A percentile compares a stretch with the other conserved stretches of the same genome.
Conservation (phyloP, 352 stramenopile genomes). For the Pilasporangium apinafurcum region DNA sequence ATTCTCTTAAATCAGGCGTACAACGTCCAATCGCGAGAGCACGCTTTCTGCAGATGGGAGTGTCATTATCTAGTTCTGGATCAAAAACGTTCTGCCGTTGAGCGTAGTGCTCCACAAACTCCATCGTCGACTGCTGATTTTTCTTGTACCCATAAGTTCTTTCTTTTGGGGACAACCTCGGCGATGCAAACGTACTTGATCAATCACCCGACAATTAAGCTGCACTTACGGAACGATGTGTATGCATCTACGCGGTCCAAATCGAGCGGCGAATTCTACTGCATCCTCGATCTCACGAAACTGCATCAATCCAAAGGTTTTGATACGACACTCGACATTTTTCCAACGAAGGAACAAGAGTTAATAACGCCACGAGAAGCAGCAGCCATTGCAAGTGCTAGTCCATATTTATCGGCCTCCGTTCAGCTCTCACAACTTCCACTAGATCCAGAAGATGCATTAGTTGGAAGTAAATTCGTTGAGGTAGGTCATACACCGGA, state of each 20-base stretch:
- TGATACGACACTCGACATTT: conserved; percentile 49
- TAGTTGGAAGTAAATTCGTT: conserved; percentile 31
- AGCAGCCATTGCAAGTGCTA: conserved; percentile 17
- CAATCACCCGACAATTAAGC: conserved; percentile 17
- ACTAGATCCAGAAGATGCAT: conserved; percentile 26
- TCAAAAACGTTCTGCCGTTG: conserved; percentile 51
- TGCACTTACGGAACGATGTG: conserved; percentile 67
- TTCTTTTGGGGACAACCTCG: conserved; percentile 19
- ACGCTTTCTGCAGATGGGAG: conserved; percentile 57
- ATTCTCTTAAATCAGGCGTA: conserved; percentile 58
- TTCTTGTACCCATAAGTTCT: conserved; percentile 62
- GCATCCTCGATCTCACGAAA: conserved; percentile 23
- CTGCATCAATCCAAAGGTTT: conserved; percentile 23
- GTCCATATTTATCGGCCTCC: conserved; percentile 47
- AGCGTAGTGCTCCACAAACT: conserved; percentile 12
- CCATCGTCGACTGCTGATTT: conserved; percentile 27
- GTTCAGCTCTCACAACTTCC: conserved; percentile 30
- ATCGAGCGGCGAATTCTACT: conserved; percentile 37
- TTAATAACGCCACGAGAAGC: conserved; percentile 55
- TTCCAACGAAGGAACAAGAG: conserved; percentile 11
- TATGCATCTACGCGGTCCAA: conserved; percentile 52
- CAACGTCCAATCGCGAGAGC: conserved; percentile 49
- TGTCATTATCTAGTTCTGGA: conserved; percentile 59
- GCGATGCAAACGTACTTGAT: conserved; percentile 28
- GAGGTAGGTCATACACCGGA: conserved; percentile 32